A percentile compares a stretch with the other conserved stretches of the same genome.
Conservation (phyloP, 192 early-diverging fungal species). For the Kappamyces sp. region DNA sequence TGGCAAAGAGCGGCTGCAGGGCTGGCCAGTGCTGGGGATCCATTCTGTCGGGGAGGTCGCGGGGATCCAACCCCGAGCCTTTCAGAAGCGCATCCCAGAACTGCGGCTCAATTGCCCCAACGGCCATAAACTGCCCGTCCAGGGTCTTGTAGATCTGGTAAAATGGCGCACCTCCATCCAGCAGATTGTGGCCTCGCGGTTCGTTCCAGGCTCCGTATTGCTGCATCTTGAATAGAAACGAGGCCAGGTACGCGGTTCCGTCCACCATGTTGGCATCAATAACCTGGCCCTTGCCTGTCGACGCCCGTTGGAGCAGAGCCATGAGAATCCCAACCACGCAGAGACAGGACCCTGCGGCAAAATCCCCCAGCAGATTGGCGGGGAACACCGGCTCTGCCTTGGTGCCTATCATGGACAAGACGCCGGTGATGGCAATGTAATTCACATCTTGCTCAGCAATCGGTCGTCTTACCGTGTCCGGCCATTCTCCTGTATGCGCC, state of each 20-base stretch:
- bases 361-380: slow-evolving; percentile 48
- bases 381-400: slow-evolving; percentile 24
- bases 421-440: slow-evolving; percentile 60
- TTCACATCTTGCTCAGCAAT: slow-evolving; percentile 67
- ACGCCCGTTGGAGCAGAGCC: slow-evolving; percentile 51
- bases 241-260: slow-evolving; percentile 50
- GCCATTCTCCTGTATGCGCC: slow-evolving; percentile 27
- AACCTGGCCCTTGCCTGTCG: slow-evolving; percentile 59
- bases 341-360: slow-evolving; percentile 62
- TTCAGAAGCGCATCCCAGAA: slow-evolving; percentile 53
- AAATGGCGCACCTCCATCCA: slow-evolving; percentile 64
- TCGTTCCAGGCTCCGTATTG: slow-evolving; percentile 44
- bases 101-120: slow-evolving; percentile 60
- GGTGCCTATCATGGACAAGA: slow-evolving; percentile 39
- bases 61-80: slow-evolving; percentile 36
- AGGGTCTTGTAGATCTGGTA: slow-evolving; percentile 64
- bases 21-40: slow-evolving; percentile 47
- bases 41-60: slow-evolving; percentile 41
- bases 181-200: slow-evolving; percentile 49
- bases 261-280: slow-evolving; percentile 56
- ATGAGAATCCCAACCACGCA: slow-evolving; percentile 58
- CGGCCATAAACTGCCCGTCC: slow-evolving; percentile 57
- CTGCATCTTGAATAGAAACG: slow-evolving; percentile 58
- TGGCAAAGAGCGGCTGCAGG: slow-evolving; percentile 42
- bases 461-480: slow-evolving; percentile 40